Evolutionary conservation across 2,329 filamentous ascomycete species (phyloP).

Genomic region (Biscogniauxia mediterranea): DNA sequence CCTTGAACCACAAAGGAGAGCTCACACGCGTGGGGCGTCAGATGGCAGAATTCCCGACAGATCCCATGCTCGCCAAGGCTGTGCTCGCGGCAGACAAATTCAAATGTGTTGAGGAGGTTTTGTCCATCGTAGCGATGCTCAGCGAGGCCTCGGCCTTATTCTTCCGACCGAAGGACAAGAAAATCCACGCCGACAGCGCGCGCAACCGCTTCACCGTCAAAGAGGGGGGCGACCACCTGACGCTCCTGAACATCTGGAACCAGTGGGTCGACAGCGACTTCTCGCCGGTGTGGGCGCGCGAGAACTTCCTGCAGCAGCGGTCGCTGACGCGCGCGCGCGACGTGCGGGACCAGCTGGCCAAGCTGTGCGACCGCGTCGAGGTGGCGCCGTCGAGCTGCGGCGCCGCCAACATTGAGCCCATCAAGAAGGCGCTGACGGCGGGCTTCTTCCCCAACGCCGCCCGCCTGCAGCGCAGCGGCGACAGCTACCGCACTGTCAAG

Average conservation of each 20-base stretch:
- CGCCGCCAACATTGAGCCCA: conserved; percentile 68
- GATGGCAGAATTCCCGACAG: conserved; percentile 93
- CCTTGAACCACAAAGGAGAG: conserved; percentile 82
- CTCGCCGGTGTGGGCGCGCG: conserved; percentile 79
- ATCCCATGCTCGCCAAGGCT: conserved; percentile 86
- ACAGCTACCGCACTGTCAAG: conserved; percentile 89
- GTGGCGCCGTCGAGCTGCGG: conserved; percentile 70
- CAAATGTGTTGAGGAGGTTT: conserved; percentile 88
- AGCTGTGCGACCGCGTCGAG: conserved; percentile 91
- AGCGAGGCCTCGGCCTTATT: conserved; percentile 86
- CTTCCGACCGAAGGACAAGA: conserved; percentile 95
- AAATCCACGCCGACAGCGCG: conserved; percentile 90
- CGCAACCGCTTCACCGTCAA: conserved; percentile 84
- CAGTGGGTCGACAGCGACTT: conserved; percentile 95
- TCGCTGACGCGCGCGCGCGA: conserved; percentile 86
- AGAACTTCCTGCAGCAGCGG: conserved; percentile 92
- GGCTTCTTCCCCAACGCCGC: conserved; percentile 96
- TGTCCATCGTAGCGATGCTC: conserved; percentile 93
- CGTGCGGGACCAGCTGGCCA: conserved; percentile 86
- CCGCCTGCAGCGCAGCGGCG: conserved; percentile 75
- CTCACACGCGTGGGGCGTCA: conserved; percentile 88
- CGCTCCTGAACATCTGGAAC: conserved; percentile 89
- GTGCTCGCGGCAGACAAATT: conserved; percentile 86
- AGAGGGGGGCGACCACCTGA: conserved; percentile 86
- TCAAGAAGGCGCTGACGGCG: conserved; percentile 83